phyloP scores from a whole-genome alignment of 495 filamentous ascomycete species.

The Ascodesmis nigricans region DNA sequence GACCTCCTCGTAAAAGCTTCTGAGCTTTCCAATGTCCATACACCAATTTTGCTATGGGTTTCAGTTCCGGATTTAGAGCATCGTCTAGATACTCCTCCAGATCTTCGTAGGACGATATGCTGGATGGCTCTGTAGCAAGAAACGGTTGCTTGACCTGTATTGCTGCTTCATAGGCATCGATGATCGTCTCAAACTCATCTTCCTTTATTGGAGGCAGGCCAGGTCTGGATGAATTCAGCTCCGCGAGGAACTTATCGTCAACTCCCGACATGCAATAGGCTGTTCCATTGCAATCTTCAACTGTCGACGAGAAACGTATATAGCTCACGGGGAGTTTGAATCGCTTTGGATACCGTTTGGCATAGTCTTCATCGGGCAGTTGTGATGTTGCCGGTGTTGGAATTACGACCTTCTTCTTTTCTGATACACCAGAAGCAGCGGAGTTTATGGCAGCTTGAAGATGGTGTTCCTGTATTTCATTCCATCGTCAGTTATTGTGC shows the following conservation, averaged over 20 bases:
- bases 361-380: constrained; percentile 59
- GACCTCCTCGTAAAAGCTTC: constrained; percentile 42
- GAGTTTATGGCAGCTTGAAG: constrained; percentile 74
- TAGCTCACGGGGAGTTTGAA: constrained; percentile 77
- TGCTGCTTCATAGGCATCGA: constrained; percentile 85
- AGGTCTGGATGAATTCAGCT: constrained; percentile 42
- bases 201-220: constrained; percentile 48
- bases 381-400: constrained; percentile 67
- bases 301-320: constrained; percentile 92
- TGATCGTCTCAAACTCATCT: constrained; percentile 77
- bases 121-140: constrained; percentile 64
- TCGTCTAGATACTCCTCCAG: constrained; percentile 61
- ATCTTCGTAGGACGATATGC: constrained; percentile 55
- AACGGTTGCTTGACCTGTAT: constrained; percentile 61
- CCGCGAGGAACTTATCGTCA: constrained; percentile 64
- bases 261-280: constrained; percentile 84
- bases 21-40: constrained; percentile 77
- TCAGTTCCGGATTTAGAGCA: constrained; percentile 38
- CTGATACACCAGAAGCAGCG: constrained; percentile 42
- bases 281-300: constrained; percentile 69
- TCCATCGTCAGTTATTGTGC: no score
- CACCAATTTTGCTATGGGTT: constrained; percentile 58
- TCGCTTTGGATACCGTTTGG: constrained; percentile 54
- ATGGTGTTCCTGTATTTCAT: constrained; percentile 71
- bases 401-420: constrained; percentile 52